Base-by-base conservation (phyloP, 2,329 filamentous ascomycete species). In the Helminthosporium solani region DNA sequence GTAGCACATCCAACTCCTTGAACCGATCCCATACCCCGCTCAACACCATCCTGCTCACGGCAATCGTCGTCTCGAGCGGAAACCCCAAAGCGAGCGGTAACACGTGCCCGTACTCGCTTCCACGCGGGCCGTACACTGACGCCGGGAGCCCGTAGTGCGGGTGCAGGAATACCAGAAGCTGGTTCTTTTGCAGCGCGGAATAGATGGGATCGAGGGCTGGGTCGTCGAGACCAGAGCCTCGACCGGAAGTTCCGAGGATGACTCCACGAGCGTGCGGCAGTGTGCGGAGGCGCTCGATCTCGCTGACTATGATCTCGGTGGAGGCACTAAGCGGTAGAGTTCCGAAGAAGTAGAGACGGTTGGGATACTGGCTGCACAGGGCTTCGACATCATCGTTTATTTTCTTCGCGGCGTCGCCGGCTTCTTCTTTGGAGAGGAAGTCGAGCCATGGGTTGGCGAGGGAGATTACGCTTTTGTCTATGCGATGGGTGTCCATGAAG, bases 381-480 rank as follows among this genome's bases (percentile, higher is more conserved):
- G 67, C 62, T 40, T 90, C 82, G 42, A 96, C 85, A 54, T 92
- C 88, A 55, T 85, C 75, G 68, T 96, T 96, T 67, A 95, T 85
- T 1, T 75, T 76, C 42, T 73, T 63, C 1, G 89, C 89, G 39
- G 85, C 83, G 23, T 71, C 66, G 1, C 79, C 80, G 0, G 88
- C 87, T 54, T 85, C 80, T 3, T 74, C 67, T 0, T 81, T 66
- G 0, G 75, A 70, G 0, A 96, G 72, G 64, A 95, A 96, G 70
- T 96, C 91, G 2, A 96, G 79, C 91, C 91, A 96, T 0, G 91
- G 91, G 64, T 96, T 96, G 12, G 91, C 91, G 18, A 96, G 82
- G 0, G 88, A 94, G 52, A 96, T 83, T 40, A 96, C 87, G 1
- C 88, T 94, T 53, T 86, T 83, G 68, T 87, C 81, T 66, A 96